These are phyloP conservation scores for Cylindrotheca fusiformis DNA, from an alignment of 108 stramenopile genomes.

Conservation along the genomic window DNA sequence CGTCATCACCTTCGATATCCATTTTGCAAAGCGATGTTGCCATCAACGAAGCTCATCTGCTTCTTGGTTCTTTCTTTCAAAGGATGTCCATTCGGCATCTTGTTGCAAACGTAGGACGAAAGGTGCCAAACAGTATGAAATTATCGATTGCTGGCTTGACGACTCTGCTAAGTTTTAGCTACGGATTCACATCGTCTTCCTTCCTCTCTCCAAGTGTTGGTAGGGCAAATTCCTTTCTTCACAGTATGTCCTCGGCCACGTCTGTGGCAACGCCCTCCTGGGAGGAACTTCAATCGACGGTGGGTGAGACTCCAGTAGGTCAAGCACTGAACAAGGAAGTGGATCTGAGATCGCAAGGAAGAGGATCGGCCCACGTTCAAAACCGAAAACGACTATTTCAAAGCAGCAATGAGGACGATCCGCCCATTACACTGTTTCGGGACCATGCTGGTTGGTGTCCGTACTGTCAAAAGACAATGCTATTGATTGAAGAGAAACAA, in stretches of 20 bases:
- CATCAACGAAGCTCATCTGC: no score
- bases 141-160: constrained; percentile 2
- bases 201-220: not conserved
- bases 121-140: constrained; percentile 6
- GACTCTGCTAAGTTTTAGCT: not conserved
- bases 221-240: no score
- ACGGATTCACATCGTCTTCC: constrained; percentile 1
- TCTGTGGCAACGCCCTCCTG: constrained; percentile 29
- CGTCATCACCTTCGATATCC: no score
- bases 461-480: constrained; percentile 64
- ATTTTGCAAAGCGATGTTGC: no score
- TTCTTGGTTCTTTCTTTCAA: constrained; percentile 16
- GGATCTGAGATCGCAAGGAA: constrained; percentile 46
- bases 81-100: constrained; percentile 17
- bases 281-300: constrained; percentile 25
- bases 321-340: constrained; percentile 60
- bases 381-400: constrained; percentile 68
- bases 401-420: constrained; percentile 19
- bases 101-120: constrained; percentile 49
- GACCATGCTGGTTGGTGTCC: constrained; percentile 76
- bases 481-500: constrained; percentile 90
- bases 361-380: constrained; percentile 67
- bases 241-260: constrained; percentile 1
- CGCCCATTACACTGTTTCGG: constrained; percentile 65
- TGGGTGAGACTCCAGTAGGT: constrained; percentile 49